Percentiles rank a stretch among this genome's conserved stretches.
Conservation (phyloP, 257 asterid genomes). For the Capsicum baccatum region DNA sequence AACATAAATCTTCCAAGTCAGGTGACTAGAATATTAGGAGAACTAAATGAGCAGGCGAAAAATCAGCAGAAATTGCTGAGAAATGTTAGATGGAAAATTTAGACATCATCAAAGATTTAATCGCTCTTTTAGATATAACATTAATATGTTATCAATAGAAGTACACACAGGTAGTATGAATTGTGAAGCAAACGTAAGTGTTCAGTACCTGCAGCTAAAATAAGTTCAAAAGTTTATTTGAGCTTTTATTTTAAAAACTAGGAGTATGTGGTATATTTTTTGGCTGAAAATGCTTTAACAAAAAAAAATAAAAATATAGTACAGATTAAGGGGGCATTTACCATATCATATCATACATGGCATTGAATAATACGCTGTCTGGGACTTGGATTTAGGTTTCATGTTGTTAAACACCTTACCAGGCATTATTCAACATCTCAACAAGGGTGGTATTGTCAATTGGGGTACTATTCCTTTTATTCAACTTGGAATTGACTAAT, state of each 20-base stretch:
- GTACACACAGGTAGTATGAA: not conserved
- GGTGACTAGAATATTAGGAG: conserved; percentile 14
- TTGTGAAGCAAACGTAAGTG: not conserved
- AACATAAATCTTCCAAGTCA: not conserved
- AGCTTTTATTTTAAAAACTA: not conserved
- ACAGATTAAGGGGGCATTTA: conserved; percentile 19
- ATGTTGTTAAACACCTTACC: not conserved
- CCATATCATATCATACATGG: conserved; percentile 16
- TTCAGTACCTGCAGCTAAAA: not conserved
- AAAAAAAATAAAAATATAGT: not conserved
- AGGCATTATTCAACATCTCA: not conserved
- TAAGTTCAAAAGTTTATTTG: not conserved
- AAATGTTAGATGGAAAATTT: not conserved
- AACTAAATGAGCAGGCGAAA: conserved; percentile 2
- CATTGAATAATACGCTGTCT: not conserved
- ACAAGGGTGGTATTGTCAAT: conserved; percentile 11
- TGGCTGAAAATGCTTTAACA: not conserved
- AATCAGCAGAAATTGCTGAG: not conserved
- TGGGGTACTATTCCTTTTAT: conserved; percentile 5
- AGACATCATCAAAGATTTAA: conserved; percentile 3
- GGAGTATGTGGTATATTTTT: not conserved
- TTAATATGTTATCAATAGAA: not conserved
- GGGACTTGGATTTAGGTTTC: not conserved
- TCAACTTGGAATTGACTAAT: not conserved
- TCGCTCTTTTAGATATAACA: not conserved